A percentile compares a stretch with the other conserved stretches of the same genome.
These are phyloP conservation scores for Sphaerulina musiva DNA, from an alignment of 2,329 filamentous ascomycete species.

Conservation along the genomic window DNA sequence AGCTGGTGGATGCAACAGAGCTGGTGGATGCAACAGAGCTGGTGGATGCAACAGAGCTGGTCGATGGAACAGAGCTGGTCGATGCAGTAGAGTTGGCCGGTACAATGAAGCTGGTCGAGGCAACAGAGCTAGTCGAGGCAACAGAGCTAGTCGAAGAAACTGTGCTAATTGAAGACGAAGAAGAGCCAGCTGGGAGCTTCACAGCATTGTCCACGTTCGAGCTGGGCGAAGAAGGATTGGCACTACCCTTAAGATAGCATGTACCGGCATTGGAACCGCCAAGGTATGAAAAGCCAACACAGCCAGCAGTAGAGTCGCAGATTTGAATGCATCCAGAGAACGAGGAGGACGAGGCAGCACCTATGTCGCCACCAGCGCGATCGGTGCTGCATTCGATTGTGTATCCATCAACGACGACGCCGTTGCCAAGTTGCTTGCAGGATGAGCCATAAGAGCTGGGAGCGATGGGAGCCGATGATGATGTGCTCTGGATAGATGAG, in stretches of 20 bases:
- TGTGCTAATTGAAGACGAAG: background rate
- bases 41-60: background rate
- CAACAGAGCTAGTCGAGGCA: background rate
- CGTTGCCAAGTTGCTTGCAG: background rate
- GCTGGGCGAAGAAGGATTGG: background rate
- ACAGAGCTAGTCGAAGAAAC: background rate
- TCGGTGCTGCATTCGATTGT: slow-evolving; percentile 20
- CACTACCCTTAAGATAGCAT: slow-evolving; percentile 16
- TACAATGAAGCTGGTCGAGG: background rate
- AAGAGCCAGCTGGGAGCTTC: background rate
- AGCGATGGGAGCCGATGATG: background rate
- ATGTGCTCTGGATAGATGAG: too few relatives aligned
- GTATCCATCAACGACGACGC: background rate
- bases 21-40: too few relatives aligned
- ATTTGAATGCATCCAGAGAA: slow-evolving; percentile 23
- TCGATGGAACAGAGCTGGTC: background rate
- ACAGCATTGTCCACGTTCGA: slow-evolving; percentile 7
- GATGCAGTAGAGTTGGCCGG: background rate
- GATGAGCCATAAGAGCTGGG: slow-evolving; percentile 1
- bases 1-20: too few relatives aligned
- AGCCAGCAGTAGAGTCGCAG: slow-evolving; percentile 19
- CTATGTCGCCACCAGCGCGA: slow-evolving; percentile 23
- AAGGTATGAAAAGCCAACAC: slow-evolving; percentile 16
- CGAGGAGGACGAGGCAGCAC: slow-evolving; percentile 4
- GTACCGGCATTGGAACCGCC: slow-evolving; percentile 8